Percentiles rank a stretch among this genome's conserved stretches.
Evolutionary conservation across 495 filamentous ascomycete species (phyloP).

Genomic region (Penicillium egyptiacum): DNA sequence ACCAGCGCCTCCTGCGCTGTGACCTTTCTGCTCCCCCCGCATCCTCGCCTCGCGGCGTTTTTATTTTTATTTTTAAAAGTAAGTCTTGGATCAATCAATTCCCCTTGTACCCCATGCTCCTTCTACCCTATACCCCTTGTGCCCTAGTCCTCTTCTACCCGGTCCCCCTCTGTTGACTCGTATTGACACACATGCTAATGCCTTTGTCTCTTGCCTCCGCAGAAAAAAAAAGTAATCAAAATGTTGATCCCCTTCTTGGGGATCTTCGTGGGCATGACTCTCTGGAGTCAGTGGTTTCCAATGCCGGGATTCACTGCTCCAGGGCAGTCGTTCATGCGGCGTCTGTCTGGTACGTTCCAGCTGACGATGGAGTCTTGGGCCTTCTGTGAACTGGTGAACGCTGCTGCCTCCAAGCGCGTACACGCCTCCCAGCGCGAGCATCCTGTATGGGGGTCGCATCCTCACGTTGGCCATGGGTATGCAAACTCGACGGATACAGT

Average conservation of each 20-base stretch:
- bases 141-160: not conserved
- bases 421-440: not conserved
- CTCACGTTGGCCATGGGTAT: not conserved
- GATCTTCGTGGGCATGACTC: conserved; percentile 10
- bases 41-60: not conserved
- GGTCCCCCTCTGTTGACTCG: not conserved
- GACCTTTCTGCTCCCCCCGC: not conserved
- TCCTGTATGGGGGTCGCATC: not conserved
- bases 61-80: not conserved
- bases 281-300: conserved; percentile 13
- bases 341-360: conserved; percentile 6
- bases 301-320: conserved; percentile 15
- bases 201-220: not conserved
- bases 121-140: too few species aligned
- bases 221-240: not conserved
- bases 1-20: not conserved
- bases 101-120: not conserved
- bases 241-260: conserved; percentile 17
- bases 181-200: not conserved
- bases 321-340: conserved; percentile 2
- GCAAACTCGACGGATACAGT: not conserved
- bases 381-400: not conserved
- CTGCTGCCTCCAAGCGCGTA: not conserved
- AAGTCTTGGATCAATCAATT: not conserved
- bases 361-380: conserved; percentile 5